Base-by-base conservation (phyloP, 495 filamentous ascomycete genomes). In the Penicillium pancosmium region DNA sequence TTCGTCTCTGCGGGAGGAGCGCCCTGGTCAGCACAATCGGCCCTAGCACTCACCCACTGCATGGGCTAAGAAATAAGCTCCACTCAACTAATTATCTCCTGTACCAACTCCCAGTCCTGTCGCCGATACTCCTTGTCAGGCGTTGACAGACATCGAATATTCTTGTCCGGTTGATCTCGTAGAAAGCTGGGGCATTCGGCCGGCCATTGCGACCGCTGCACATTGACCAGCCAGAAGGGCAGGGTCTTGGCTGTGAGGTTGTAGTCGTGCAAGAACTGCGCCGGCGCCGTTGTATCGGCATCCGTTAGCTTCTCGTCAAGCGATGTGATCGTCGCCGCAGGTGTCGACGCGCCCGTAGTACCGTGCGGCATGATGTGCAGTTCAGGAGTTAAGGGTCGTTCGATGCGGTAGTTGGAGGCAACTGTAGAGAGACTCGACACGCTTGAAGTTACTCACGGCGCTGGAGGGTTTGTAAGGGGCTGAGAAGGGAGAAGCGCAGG, bases 201-300 rank as follows among this genome's bases (percentile, higher is more conserved):
- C 5, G 85, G 82, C 73, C 89, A 82, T 62, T 85, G 69, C 21
- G 75, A 63, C 16, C 69, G 75, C 4, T 89, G 87, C 15, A 94
- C 72, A 69, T 96, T 95, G 61, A 91, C 79, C 43, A 90, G 84
- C 91, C 90, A 96, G 77, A 88, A 96, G 1, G 89, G 88, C 16
- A 87, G 66, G 25, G 56, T 55, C 40, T 69, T 54, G n/a, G 56
- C 13, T 10, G 50, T 36, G 25, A 61, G 25, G 18, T 31, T 47
- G 19, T 50, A 54, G 1, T 56, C 50, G 13, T 60, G 44, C 13
- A 62, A 15, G 38, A 62, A 63, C 15, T 48, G 55, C 6, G 57
- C 56, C 10, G 62, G 57, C 18, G 61, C 33, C 5, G 49, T 44
- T 19, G 58, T 41, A 56, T 64, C 59, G 23, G 68, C 52, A 11